Evolutionary conservation across 1,284 basidiomycete species (phyloP).

Genomic region (Pascua guehoae): DNA sequence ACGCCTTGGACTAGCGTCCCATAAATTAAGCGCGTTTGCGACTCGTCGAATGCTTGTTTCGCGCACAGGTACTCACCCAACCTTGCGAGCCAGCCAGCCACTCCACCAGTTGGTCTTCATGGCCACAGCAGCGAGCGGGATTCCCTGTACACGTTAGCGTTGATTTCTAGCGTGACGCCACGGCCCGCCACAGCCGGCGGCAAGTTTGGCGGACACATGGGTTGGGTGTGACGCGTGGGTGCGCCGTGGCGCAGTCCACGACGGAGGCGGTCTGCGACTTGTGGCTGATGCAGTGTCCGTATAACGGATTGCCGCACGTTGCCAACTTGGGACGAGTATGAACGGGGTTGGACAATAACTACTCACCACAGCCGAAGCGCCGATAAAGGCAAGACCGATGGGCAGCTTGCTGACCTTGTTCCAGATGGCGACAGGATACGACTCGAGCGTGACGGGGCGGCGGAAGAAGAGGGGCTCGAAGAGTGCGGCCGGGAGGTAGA

Average conservation of each 20-base stretch:
- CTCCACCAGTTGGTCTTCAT: conserved; percentile 50
- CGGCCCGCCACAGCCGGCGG: too few species aligned
- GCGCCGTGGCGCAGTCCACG: neutral
- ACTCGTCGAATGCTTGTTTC: neutral
- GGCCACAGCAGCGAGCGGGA: conserved; percentile 40
- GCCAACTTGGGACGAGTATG: neutral
- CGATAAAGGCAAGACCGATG: conserved; percentile 40
- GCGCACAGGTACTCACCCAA: conserved; percentile 31
- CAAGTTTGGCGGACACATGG: neutral
- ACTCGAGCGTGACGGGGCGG: conserved; percentile 32
- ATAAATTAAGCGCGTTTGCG: neutral
- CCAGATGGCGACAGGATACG: conserved; percentile 43
- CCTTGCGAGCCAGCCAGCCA: conserved; percentile 45
- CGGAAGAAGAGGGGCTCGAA: conserved; percentile 47
- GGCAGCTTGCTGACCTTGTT: conserved; percentile 41
- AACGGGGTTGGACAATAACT: neutral
- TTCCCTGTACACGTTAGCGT: conserved; percentile 26
- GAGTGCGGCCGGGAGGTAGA: conserved; percentile 45
- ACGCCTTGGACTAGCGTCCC: neutral
- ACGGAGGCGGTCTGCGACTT: neutral
- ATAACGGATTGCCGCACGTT: neutral
- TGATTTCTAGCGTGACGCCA: too few species aligned
- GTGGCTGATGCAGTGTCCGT: neutral
- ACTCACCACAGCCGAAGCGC: conserved; percentile 34
- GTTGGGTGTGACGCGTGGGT: too few species aligned